Evolutionary conservation across 2,329 filamentous ascomycete genomes (phyloP).

Genomic region (Cytospora mali): DNA sequence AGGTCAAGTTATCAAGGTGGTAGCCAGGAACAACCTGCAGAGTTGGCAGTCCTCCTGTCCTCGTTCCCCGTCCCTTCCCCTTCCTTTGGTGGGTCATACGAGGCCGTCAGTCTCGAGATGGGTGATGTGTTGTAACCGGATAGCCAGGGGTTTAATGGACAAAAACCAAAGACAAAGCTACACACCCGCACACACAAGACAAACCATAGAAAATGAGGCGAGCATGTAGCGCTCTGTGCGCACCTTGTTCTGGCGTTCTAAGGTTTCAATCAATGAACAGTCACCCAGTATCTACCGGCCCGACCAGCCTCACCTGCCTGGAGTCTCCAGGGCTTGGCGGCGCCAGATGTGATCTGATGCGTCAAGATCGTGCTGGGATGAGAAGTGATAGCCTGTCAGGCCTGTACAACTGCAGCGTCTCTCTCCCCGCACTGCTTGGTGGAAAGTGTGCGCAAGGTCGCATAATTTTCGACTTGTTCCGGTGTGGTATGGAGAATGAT

Average conservation of each 20-base stretch:
- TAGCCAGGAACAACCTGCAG: background rate
- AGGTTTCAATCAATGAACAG: slow-evolving; percentile 14
- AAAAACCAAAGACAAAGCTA: background rate
- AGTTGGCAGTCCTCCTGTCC: background rate
- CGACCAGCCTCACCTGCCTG: slow-evolving; percentile 11
- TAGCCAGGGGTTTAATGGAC: background rate
- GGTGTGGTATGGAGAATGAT: too few relatives aligned
- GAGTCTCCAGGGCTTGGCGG: slow-evolving; percentile 4
- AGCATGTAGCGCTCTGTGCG: slow-evolving; percentile 14
- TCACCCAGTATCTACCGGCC: too few relatives aligned
- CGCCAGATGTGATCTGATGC: slow-evolving; percentile 23
- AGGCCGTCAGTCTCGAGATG: background rate
- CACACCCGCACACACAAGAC: background rate
- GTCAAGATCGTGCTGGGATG: slow-evolving; percentile 20
- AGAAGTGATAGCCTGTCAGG: slow-evolving; percentile 23
- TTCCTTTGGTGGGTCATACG: background rate
- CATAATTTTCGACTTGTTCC: background rate
- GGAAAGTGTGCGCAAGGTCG: background rate
- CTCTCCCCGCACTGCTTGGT: background rate
- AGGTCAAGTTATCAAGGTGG: slow-evolving; percentile 18
- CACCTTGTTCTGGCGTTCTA: slow-evolving; percentile 4
- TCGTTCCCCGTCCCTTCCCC: slow-evolving; percentile 4
- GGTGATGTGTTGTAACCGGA: background rate
- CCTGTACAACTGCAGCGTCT: slow-evolving; percentile 6
- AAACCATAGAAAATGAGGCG: slow-evolving; percentile 1